Evolutionary conservation across 177 flowering plant genomes (phyloP), one percentile per base, ranked within the genome.

Genomic region (Tripterygium wilfordii): DNA sequence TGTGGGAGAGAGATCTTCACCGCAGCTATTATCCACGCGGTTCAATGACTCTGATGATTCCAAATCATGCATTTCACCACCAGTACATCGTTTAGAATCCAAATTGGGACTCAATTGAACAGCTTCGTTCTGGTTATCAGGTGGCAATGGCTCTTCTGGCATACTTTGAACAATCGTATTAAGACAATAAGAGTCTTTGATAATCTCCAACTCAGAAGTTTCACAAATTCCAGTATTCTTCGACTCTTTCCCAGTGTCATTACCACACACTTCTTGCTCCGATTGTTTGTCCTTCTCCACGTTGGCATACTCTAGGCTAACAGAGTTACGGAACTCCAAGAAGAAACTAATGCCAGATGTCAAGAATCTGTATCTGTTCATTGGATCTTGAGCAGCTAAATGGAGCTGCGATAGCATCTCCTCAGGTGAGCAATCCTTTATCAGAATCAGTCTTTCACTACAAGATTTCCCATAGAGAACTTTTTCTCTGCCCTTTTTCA

Each of bases 351-450:
- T 44, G 1, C 58, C 33, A 22, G 60, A 14, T 35, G 22, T 29
- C 41, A 68, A 40, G 45, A 43, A 60, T 30, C 56, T 57, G 52
- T 53, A 48, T 7, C 55, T 58, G 55, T 67, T 54, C 62, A 66
- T 33, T 25, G 96, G 88, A 64, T 72, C 57, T 44, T 31, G 46
- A 14, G 92, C 89, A 55, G 72, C 72, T 51, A 67, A 61, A 33
- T 47, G 48, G 13, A 88, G 79, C 48, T 74, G 73, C 6, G 72
- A 70, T 8, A 79, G 62, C 71, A 77, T 52, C 51, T 74, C 86
- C 49, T 57, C 67, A 29, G 66, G 50, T 41, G 77, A 63, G 25
- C 52, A 29, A 24, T 29, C 38, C 22, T 62, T 67, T 5, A 2
- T 42, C 26, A 19, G 33, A 37, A n/a, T 52, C 22, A 26, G 32